A percentile compares a stretch with the other conserved stretches of the same genome.
These are phyloP conservation scores for Citeromyces siamensis DNA, from an alignment of 1,139 yeast species.

Conservation along the genomic window DNA sequence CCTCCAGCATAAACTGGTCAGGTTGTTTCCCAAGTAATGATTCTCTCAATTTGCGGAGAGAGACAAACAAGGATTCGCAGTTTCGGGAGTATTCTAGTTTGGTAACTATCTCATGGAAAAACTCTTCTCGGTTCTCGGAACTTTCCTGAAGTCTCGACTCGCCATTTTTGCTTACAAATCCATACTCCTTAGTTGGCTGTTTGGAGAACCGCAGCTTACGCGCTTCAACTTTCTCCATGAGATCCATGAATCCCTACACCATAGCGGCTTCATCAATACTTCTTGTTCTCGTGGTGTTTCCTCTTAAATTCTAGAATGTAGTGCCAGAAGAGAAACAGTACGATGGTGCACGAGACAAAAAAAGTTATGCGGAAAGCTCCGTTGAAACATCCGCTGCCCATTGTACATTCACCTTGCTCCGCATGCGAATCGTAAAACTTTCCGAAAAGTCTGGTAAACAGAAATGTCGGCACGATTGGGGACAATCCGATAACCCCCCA, in stretches of 20 bases:
- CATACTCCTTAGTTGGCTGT: constrained; percentile 21
- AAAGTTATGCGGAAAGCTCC: background rate
- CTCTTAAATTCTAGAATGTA: constrained; percentile 3
- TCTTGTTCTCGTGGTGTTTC: background rate
- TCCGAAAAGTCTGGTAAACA: constrained; percentile 40
- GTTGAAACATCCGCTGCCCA: background rate
- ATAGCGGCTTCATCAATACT: background rate
- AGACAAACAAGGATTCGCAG: constrained; percentile 6
- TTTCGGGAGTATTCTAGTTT: constrained; percentile 4
- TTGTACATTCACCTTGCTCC: background rate
- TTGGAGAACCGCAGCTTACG: constrained; percentile 10
- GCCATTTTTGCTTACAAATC: constrained; percentile 48
- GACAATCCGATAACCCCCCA: constrained; percentile 48
- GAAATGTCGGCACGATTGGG: constrained; percentile 38
- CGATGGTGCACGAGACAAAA: constrained; percentile 1
- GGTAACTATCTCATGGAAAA: constrained; percentile 22
- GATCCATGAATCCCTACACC: background rate
- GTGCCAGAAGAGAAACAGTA: background rate
- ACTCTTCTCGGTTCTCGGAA: constrained; percentile 23
- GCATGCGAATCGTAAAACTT: constrained; percentile 34
- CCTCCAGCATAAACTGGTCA: constrained; percentile 28
- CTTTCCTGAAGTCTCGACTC: constrained; percentile 36
- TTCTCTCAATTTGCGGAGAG: constrained; percentile 39
- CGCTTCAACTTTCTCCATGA: background rate
- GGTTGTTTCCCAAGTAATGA: constrained; percentile 28